phyloP scores from a whole-genome alignment of 345 rosid genomes.

The Cardamine chenopodiifolia region DNA sequence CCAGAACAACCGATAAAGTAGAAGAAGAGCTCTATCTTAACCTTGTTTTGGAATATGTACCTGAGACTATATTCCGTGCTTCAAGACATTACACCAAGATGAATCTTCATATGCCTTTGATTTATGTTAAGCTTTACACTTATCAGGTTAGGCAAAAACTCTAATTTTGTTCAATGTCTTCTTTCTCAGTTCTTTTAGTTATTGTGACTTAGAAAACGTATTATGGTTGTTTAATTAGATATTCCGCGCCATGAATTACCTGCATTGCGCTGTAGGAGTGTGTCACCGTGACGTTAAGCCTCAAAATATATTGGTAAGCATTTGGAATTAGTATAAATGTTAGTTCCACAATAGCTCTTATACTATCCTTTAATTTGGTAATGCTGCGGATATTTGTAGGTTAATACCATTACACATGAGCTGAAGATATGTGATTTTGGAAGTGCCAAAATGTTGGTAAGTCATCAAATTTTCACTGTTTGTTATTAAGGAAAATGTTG shows the following conservation, averaged over 20 bases:
- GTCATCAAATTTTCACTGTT: conserved; percentile 6
- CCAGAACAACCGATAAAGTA: conserved; percentile 65
- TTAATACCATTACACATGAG: conserved; percentile 88
- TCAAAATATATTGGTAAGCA: conserved; percentile 81
- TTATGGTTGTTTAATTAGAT: conserved; percentile 51
- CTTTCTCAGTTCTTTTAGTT: background rate
- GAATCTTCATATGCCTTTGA: conserved; percentile 84
- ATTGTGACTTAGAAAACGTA: background rate
- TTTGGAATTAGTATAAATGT: background rate
- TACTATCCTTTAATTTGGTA: background rate
- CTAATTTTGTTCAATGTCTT: background rate
- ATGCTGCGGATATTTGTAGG: conserved; percentile 47
- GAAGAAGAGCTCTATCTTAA: conserved; percentile 93
- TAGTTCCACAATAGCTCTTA: background rate
- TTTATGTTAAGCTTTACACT: conserved; percentile 88
- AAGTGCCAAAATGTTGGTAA: conserved; percentile 91
- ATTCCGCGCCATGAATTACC: conserved; percentile 91
- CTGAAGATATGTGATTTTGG: conserved; percentile 94
- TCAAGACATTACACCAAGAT: conserved; percentile 80
- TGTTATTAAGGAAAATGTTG: background rate
- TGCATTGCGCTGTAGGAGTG: conserved; percentile 82
- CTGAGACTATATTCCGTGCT: conserved; percentile 80
- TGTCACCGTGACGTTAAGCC: conserved; percentile 99
- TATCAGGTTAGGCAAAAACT: conserved; percentile 75
- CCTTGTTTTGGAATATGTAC: conserved; percentile 95